These are phyloP conservation scores for Trichoderma asperelloides DNA, from an alignment of 495 filamentous ascomycete genomes.

Conservation along the genomic window DNA sequence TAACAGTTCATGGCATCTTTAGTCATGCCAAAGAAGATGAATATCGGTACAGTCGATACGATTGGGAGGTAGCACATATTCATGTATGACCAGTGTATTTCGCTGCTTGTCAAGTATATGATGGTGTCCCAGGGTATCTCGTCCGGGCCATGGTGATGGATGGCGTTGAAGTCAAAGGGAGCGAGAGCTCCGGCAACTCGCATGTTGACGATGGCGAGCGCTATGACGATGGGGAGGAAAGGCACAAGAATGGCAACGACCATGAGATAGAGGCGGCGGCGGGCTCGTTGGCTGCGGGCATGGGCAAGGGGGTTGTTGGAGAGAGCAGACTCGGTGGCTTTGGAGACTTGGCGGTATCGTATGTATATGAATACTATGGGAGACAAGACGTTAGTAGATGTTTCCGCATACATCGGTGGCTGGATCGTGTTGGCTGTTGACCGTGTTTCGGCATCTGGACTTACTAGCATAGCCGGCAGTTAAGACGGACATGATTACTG, in stretches of 20 bases:
- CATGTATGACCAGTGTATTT: conserved; percentile 32
- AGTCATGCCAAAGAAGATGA: conserved; percentile 75
- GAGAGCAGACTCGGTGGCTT: conserved; percentile 51
- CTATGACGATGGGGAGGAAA: conserved; percentile 55
- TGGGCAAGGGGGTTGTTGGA: conserved; percentile 26
- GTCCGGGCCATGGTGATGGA: conserved; percentile 24
- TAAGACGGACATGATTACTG: conserved; percentile 52
- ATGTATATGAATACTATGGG: conserved; percentile 52
- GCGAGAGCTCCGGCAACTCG: conserved; percentile 38
- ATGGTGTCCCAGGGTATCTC: conserved; percentile 46
- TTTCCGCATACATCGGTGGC: conserved; percentile 11
- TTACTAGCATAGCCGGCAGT: conserved; percentile 66
- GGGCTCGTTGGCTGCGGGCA: conserved; percentile 49
- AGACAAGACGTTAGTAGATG: conserved; percentile 1
- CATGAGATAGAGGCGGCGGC: conserved; percentile 70
- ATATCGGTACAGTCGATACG: conserved; percentile 49
- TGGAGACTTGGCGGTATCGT: conserved; percentile 60
- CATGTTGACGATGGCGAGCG: conserved; percentile 51
- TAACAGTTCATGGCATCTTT: conserved; percentile 70
- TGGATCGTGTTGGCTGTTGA: conserved; percentile 7
- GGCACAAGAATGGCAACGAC: conserved; percentile 56
- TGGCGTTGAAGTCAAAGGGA: conserved; percentile 31
- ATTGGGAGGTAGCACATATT: conserved; percentile 65
- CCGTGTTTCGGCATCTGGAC: conserved; percentile 21
- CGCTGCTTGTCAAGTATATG: conserved; percentile 49